phyloP scores from a whole-genome alignment of 495 filamentous ascomycete species.

The Penicillium lagena region DNA sequence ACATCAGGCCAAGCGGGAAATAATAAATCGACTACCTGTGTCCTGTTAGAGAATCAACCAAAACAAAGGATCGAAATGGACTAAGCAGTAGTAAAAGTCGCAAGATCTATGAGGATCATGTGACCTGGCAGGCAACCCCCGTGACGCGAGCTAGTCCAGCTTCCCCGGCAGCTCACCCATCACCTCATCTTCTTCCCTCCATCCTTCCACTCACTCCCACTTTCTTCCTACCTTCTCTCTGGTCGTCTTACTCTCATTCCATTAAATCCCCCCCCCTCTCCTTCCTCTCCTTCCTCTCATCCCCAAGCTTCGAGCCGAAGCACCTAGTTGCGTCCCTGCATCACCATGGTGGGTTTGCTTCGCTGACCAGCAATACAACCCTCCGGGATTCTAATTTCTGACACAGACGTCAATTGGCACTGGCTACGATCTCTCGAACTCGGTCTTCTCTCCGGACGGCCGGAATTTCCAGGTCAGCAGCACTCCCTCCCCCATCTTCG shows the following conservation, averaged over 20 bases:
- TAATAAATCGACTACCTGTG: too few species aligned
- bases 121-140: slow-evolving; percentile 7
- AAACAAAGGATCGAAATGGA: too few species aligned
- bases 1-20: too few species aligned
- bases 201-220: neutral
- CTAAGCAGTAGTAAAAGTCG: too few species aligned
- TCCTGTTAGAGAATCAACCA: too few species aligned
- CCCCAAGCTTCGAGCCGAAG: neutral
- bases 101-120: neutral
- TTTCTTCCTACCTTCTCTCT: too few species aligned
- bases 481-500: neutral
- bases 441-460: slow-evolving; percentile 97
- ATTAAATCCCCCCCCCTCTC: too few species aligned
- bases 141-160: slow-evolving; percentile 10
- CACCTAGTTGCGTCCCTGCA: neutral
- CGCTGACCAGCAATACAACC: neutral
- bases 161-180: slow-evolving; percentile 1
- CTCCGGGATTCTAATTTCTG: neutral
- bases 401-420: slow-evolving; percentile 96
- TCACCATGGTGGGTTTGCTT: slow-evolving; percentile 28
- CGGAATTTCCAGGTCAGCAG: slow-evolving; percentile 81
- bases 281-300: slow-evolving; percentile 1
- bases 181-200: slow-evolving; percentile 4
- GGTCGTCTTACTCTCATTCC: too few species aligned
- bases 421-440: slow-evolving; percentile 98